Base-by-base conservation (phyloP, 106 monocot species). In the Acorus gramineus region DNA sequence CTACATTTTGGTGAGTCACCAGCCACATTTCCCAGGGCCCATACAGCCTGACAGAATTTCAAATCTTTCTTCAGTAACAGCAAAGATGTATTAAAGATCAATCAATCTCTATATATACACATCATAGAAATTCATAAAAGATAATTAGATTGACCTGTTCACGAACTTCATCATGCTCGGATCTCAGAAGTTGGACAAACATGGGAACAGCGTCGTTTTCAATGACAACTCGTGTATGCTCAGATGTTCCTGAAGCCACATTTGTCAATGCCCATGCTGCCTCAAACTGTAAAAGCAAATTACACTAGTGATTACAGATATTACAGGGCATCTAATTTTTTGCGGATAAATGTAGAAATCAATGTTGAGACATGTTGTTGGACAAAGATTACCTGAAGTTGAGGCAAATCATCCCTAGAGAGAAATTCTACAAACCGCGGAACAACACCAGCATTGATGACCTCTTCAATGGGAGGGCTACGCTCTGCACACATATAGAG, bases 241-340 rank as follows among this genome's bases (percentile, higher is more conserved):
- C 83, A 44, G 87, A 83, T 60, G 85, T 75, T 11, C 81, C 81
- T 50, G 87, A 79, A 71, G 87, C 62, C 45, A 87, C 60, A 61
- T 83, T 83, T 51, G 80, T 83, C 61, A 87, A 71, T 3, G 66
- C 69, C 77, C 87, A 83, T 59, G 83, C 87, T 42, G 87, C 80
- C 61, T 83, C 83, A 69, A 83, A 78, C 87, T 87, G 57, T 8
- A 61, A 67, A 70, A 50, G 47, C 60, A 66, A 64, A 28, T 28
- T 28, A 28, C 28, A 28, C 28, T 28, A 28, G 28, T 28, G 28
- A 28, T 28, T 28, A 28, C 28, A 28, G 28, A 28, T 28, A 28
- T 28, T 28, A 28, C 28, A 28, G 28, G 28, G 28, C 28, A 28
- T 28, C 28, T 28, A 28, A 28, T 28, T 28, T 28, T 28, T 28